A percentile compares a stretch with the other conserved stretches of the same genome.
Evolutionary conservation across 768 basidiomycete genomes (phyloP).

Genomic region (Bullera alba): DNA sequence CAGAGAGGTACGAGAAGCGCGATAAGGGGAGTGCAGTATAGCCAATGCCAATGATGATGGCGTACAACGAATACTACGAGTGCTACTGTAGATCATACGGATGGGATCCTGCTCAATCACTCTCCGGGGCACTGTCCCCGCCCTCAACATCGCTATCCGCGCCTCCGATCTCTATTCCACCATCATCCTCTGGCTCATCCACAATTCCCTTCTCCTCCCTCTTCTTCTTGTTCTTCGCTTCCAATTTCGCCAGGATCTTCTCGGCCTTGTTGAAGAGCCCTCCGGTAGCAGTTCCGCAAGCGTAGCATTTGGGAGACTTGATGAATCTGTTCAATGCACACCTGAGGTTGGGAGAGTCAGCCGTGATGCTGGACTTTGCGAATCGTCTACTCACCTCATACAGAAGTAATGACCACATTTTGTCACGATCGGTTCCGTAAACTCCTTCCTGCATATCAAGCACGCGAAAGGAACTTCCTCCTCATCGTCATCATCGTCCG

Average conservation of each 20-base stretch:
- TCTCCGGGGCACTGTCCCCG: conserved; percentile 31
- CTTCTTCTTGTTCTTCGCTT: conserved; percentile 59
- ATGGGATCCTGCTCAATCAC: no score
- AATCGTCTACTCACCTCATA: conserved; percentile 52
- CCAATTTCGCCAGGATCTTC: conserved; percentile 85
- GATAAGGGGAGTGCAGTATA: no score
- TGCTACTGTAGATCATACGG: no score
- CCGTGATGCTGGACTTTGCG: background rate
- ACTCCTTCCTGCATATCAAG: conserved; percentile 87
- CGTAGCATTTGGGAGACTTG: conserved; percentile 82
- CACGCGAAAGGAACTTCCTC: conserved; percentile 98
- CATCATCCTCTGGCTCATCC: conserved; percentile 30
- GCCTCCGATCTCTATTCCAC: conserved; percentile 40
- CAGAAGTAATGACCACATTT: conserved; percentile 97
- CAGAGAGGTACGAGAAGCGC: no score
- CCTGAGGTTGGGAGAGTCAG: conserved; percentile 14
- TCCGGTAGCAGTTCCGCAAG: conserved; percentile 84
- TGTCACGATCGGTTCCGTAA: conserved; percentile 90
- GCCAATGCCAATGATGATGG: no score
- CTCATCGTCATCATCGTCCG: conserved; percentile 39
- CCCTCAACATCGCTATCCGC: conserved; percentile 48
- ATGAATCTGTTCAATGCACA: conserved; percentile 93
- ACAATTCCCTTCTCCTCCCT: conserved; percentile 50
- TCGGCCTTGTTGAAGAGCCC: conserved; percentile 89
- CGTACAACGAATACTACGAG: no score